Evolutionary conservation across 345 rosid genomes (phyloP), one percentile per base, ranked within the genome.

Genomic region (Kandelia obovata): DNA sequence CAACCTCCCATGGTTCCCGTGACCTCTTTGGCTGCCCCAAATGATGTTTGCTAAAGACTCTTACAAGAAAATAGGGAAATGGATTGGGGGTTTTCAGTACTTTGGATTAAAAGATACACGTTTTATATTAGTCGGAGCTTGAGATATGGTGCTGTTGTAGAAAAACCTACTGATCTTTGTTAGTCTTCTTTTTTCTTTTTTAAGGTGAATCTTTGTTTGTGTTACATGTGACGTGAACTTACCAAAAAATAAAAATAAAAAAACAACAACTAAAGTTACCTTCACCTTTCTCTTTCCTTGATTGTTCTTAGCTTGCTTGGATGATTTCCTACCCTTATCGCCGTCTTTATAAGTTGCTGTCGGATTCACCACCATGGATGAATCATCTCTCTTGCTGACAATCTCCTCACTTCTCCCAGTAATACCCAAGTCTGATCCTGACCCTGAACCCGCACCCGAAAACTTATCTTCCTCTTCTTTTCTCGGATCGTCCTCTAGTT

Each of bases 231-330:
- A 10, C 46, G 15, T 39, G 46, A 39, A 39, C 21, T 21, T 21
- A 21, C 39, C 39, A 2, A 11, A 9, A 39, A 39, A 2, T 7
- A 8, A 37, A 35, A 10, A 37, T 9, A 11, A 43, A 13, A 39
- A 2, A 10, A 13, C 5, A 13, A 43, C 11, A 43, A 43, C 49
- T 43, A 15, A 43, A 55, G 5, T 66, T 76, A 89, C 94, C 91
- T 86, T 88, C 60, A 75, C 65, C 72, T 89, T 89, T 61, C 86
- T 75, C 79, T 87, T 89, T 66, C 88, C 87, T 71, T 79, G 91
- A 80, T 66, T 58, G 58, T 70, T 78, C 66, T 81, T 82, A 28
- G 74, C 61, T 65, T 73, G 80, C 2, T 78, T 67, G 11, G 87
- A 74, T 61, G 58, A 55, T 78, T 83, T 85, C 70, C 87, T 86